Evolutionary conservation across 352 stramenopile species (phyloP).

Genomic region (Pythium periplocum): DNA sequence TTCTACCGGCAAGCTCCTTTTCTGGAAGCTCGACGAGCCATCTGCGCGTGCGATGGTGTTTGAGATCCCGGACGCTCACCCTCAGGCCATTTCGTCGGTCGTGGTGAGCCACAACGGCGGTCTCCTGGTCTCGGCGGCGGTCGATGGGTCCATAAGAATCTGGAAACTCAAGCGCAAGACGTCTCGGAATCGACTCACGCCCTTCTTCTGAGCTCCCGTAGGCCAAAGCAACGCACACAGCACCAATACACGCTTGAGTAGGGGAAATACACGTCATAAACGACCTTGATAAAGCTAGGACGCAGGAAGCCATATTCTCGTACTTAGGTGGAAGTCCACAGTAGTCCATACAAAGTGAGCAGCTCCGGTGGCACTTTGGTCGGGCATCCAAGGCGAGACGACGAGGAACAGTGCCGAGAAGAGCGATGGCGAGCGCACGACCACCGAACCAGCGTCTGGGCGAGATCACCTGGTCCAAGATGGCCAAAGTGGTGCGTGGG

Average conservation of each 20-base stretch:
- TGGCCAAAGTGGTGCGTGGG: constrained; percentile 86
- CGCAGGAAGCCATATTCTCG: too few species aligned
- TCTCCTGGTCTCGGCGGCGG: constrained; percentile 47
- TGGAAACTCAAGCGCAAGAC: constrained; percentile 72
- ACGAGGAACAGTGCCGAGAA: too few species aligned
- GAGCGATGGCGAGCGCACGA: constrained; percentile 45
- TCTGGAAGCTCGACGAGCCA: constrained; percentile 82
- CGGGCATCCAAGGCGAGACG: too few species aligned
- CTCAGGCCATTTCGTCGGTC: constrained; percentile 55
- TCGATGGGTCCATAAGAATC: constrained; percentile 68
- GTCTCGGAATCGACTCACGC: constrained; percentile 38
- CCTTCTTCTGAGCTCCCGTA: constrained; percentile 43
- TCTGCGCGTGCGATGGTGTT: constrained; percentile 57
- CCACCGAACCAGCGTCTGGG: constrained; percentile 58
- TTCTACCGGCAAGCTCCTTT: constrained; percentile 66
- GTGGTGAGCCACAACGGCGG: constrained; percentile 54
- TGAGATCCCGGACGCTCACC: constrained; percentile 67
- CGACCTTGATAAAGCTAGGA: too few species aligned
- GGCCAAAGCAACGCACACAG: neutral
- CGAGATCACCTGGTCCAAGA: constrained; percentile 90
- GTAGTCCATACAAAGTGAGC: too few species aligned
- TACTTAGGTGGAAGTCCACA: too few species aligned
- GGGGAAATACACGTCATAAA: too few species aligned
- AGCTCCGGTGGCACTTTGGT: too few species aligned
- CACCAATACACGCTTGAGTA: neutral